These are phyloP conservation scores for Debaryomyces castellii DNA, from an alignment of 805 yeast species.

Conservation along the genomic window DNA sequence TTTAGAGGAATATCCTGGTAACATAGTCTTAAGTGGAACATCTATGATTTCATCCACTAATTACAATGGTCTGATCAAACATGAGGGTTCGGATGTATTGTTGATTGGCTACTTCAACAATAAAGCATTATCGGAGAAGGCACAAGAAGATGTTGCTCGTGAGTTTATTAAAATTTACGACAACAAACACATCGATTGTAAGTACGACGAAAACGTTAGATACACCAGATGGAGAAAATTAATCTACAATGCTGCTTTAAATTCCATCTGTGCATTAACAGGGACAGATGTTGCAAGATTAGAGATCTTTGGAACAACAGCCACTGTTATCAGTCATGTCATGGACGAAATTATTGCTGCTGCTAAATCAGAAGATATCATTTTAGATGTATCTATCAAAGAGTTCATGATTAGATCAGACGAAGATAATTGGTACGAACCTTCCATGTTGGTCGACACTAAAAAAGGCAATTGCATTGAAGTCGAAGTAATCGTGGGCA, in stretches of 20 bases:
- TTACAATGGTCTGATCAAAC: slow-evolving; percentile 5
- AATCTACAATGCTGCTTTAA: slow-evolving; percentile 24
- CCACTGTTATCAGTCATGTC: slow-evolving; percentile 14
- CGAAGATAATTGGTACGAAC: slow-evolving; percentile 19
- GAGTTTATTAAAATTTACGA: slow-evolving; percentile 3
- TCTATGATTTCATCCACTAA: slow-evolving; percentile 26
- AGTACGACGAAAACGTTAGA: slow-evolving; percentile 48
- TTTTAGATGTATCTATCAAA: slow-evolving; percentile 13
- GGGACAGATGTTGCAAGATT: slow-evolving; percentile 21
- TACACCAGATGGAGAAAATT: slow-evolving; percentile 27
- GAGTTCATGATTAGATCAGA: slow-evolving; percentile 19
- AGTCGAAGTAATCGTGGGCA: slow-evolving; percentile 22
- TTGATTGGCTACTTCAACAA: slow-evolving; percentile 9
- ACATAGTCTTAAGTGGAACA: slow-evolving; percentile 27
- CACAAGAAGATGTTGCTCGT: slow-evolving; percentile 12
- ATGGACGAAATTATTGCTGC: slow-evolving; percentile 22
- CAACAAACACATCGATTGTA: slow-evolving; percentile 1
- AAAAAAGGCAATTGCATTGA: slow-evolving; percentile 21
- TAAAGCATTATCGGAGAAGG: neutral
- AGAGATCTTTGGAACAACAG: slow-evolving; percentile 19
- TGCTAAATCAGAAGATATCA: slow-evolving; percentile 22
- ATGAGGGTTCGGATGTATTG: slow-evolving; percentile 6
- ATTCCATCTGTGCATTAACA: slow-evolving; percentile 21
- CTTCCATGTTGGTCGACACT: slow-evolving; percentile 25
- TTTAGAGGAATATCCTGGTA: slow-evolving; percentile 19